Conservation (phyloP, 1,284 basidiomycete genomes). For the Entoloma clypeatum region DNA sequence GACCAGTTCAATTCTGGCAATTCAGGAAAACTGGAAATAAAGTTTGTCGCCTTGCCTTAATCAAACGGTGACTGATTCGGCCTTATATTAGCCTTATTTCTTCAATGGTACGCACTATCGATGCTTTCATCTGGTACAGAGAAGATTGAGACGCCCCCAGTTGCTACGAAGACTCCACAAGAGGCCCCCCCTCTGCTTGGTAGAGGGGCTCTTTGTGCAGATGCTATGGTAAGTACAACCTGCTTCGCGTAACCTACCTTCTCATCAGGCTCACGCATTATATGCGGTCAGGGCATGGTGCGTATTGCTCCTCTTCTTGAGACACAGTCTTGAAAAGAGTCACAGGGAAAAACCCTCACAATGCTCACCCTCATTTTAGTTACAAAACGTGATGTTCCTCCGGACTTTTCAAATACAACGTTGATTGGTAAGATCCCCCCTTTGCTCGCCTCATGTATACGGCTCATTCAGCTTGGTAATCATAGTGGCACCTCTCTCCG, state of each 20-base stretch:
- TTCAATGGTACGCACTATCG: slow-evolving; percentile 67
- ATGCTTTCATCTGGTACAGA: slow-evolving; percentile 22
- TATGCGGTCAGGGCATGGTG: slow-evolving; percentile 37
- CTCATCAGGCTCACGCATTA: not conserved
- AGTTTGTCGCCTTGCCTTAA: slow-evolving; percentile 32
- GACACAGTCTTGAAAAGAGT: slow-evolving; percentile 9
- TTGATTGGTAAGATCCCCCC: slow-evolving; percentile 69
- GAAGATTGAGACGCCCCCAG: slow-evolving; percentile 28
- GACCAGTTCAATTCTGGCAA: slow-evolving; percentile 87
- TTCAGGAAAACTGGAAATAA: slow-evolving; percentile 50
- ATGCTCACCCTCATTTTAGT: slow-evolving; percentile 75
- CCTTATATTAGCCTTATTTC: slow-evolving; percentile 50
- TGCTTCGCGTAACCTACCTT: not conserved
- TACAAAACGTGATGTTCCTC: slow-evolving; percentile 61
- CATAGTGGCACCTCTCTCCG: slow-evolving; percentile 80
- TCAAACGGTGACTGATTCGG: slow-evolving; percentile 5
- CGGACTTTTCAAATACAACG: slow-evolving; percentile 59
- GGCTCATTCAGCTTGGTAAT: not conserved
- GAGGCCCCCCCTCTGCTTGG: slow-evolving; percentile 63
- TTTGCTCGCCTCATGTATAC: not conserved
- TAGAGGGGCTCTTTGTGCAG: slow-evolving; percentile 80
- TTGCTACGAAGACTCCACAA: slow-evolving; percentile 80
- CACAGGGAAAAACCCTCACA: slow-evolving; percentile 79
- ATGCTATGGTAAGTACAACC: slow-evolving; percentile 85
- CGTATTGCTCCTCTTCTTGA: slow-evolving; percentile 3